Conservation (phyloP, 306 rosid species). For the Casuarina glauca region DNA sequence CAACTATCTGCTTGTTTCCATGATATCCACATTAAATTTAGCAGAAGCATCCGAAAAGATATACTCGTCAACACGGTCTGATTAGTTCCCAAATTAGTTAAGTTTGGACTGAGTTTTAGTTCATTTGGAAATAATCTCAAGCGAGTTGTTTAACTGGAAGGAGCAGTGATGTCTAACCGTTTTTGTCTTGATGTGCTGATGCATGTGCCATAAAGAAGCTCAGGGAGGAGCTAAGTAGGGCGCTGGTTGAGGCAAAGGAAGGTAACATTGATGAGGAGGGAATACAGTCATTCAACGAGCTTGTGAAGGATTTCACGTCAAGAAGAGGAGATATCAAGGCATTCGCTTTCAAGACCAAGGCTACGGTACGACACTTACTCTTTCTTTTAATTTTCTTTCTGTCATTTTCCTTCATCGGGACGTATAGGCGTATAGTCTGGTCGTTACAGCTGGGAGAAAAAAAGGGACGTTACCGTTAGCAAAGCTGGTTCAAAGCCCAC, state of each 20-base stretch:
- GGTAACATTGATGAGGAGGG: conserved; percentile 48
- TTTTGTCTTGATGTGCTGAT: conserved; percentile 25
- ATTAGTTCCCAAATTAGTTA: neutral
- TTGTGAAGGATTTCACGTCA: conserved; percentile 67
- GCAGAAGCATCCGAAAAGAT: conserved; percentile 7
- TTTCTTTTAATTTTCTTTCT: neutral
- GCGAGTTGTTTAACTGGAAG: neutral
- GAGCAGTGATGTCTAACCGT: neutral
- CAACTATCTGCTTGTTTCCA: conserved; percentile 23
- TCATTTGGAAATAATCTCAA: too few relatives aligned
- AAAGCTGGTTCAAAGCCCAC: conserved; percentile 18
- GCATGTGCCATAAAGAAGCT: conserved; percentile 57
- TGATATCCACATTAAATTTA: neutral
- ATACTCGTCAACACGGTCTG: conserved; percentile 19
- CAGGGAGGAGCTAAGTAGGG: conserved; percentile 75
- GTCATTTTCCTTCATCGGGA: neutral
- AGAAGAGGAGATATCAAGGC: conserved; percentile 63
- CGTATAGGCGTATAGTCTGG: too few relatives aligned
- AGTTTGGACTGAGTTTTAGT: too few relatives aligned
- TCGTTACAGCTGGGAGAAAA: too few relatives aligned
- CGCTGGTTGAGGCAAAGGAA: conserved; percentile 60
- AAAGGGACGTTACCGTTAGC: conserved; percentile 1
- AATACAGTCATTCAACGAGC: conserved; percentile 72
- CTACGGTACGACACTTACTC: conserved; percentile 55
- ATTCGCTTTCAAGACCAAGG: conserved; percentile 86